These are phyloP conservation scores for Coprinellus micaceus DNA, from an alignment of 768 basidiomycete genomes.

Conservation along the genomic window DNA sequence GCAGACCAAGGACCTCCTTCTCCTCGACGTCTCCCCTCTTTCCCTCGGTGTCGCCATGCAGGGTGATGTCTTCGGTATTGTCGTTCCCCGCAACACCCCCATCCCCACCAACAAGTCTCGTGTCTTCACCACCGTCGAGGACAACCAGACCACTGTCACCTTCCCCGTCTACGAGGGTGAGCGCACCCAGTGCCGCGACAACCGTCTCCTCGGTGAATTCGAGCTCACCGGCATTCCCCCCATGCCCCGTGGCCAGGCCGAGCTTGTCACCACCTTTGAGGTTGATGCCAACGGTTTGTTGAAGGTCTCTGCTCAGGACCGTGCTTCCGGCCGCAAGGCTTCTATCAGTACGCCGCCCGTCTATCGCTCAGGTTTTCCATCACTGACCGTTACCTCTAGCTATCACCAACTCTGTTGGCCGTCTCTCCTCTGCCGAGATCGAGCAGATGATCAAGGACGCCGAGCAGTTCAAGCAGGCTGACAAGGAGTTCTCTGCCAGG, in stretches of 20 bases:
- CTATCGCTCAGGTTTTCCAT: no score
- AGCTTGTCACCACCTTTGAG: slow-evolving; percentile 99
- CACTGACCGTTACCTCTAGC: slow-evolving; percentile 48
- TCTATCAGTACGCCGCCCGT: slow-evolving; percentile 88
- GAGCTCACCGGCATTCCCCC: slow-evolving; percentile 98
- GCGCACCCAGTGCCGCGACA: slow-evolving; percentile 99
- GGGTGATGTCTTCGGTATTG: slow-evolving; percentile 99
- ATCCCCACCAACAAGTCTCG: slow-evolving; percentile 99
- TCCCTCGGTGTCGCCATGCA: slow-evolving; percentile 99
- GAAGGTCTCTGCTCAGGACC: slow-evolving; percentile 98
- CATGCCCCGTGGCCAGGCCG: slow-evolving; percentile 98
- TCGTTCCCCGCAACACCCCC: slow-evolving; percentile 98
- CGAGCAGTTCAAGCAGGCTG: slow-evolving; percentile 92
- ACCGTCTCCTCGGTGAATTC: slow-evolving; percentile 98
- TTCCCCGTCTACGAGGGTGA: slow-evolving; percentile 99
- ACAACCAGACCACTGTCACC: slow-evolving; percentile 99
- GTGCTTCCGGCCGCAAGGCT: slow-evolving; percentile 98
- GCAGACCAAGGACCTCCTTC: slow-evolving; percentile 96
- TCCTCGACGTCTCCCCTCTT: slow-evolving; percentile 97
- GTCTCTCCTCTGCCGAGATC: slow-evolving; percentile 95
- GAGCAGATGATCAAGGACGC: slow-evolving; percentile 99
- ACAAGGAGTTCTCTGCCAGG: slow-evolving; percentile 97
- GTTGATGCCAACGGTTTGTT: slow-evolving; percentile 98
- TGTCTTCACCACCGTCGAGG: slow-evolving; percentile 99
- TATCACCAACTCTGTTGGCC: slow-evolving; percentile 99